These are phyloP conservation scores for Yamadazyma diospyri DNA, from an alignment of 1,139 yeast genomes.

Conservation along the genomic window DNA sequence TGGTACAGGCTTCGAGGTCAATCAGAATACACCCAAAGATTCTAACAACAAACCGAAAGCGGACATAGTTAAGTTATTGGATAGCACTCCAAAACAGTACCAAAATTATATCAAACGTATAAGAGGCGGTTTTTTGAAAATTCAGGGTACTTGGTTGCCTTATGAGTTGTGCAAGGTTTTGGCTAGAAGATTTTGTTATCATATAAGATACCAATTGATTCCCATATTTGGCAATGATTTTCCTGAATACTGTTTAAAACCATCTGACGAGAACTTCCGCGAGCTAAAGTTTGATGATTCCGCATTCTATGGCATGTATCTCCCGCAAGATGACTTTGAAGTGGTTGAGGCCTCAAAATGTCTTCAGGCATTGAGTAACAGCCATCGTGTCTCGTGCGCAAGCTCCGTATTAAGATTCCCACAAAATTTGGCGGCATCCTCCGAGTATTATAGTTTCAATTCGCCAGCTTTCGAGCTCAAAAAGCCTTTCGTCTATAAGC, in stretches of 20 bases:
- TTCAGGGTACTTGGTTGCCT: conserved; percentile 96
- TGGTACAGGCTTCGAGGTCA: background rate
- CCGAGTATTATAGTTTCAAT: background rate
- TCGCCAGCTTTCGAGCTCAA: background rate
- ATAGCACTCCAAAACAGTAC: conserved; percentile 65
- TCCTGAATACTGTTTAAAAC: conserved; percentile 66
- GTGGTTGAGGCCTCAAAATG: conserved; percentile 41
- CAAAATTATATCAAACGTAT: conserved; percentile 68
- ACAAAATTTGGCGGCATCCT: no score
- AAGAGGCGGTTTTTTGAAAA: conserved; percentile 87
- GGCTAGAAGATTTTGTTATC: conserved; percentile 74
- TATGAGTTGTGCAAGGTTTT: conserved; percentile 62
- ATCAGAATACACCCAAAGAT: conserved; percentile 1
- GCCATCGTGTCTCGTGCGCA: background rate
- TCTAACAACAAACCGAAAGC: conserved; percentile 57
- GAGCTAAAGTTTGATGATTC: conserved; percentile 44
- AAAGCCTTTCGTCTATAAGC: background rate
- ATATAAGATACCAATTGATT: conserved; percentile 69
- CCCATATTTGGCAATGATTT: conserved; percentile 79
- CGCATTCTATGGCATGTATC: conserved; percentile 1
- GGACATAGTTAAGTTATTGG: conserved; percentile 71
- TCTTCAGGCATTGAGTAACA: conserved; percentile 25
- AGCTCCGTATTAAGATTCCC: no score
- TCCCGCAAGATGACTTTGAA: conserved; percentile 24
- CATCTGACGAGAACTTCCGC: conserved; percentile 68